A percentile compares a stretch with the other conserved stretches of the same genome.
Conservation (phyloP, 371 early-diverging fungal genomes). For the Mortierella sp. region DNA sequence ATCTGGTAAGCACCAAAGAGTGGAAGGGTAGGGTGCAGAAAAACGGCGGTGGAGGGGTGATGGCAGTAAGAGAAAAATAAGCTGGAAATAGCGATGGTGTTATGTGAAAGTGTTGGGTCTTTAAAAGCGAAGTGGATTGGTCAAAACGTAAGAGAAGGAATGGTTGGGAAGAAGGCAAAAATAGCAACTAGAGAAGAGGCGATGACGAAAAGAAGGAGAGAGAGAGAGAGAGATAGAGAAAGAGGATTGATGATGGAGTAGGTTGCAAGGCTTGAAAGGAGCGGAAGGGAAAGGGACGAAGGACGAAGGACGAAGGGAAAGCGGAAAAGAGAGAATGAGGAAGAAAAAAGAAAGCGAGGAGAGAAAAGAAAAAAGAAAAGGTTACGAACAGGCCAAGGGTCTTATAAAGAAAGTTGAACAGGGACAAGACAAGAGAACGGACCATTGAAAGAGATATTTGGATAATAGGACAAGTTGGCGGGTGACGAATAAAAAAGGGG, state of each 20-base stretch:
- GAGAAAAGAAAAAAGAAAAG: neutral
- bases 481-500: neutral
- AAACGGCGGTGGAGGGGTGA: neutral
- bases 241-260: neutral
- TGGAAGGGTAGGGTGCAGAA: neutral
- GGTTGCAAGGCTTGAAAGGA: neutral
- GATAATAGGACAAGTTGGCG: too few species aligned
- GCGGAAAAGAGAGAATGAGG: neutral
- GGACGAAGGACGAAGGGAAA: neutral
- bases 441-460: too few species aligned
- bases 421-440: neutral
- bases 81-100: neutral
- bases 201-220: neutral
- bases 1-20: neutral
- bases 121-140: neutral
- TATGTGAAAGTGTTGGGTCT: constrained; percentile 1
- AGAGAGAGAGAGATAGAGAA: neutral
- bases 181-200: neutral
- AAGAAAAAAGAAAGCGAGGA: neutral
- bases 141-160: neutral
- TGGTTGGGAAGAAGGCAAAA: neutral
- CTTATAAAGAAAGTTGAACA: neutral
- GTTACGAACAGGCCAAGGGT: neutral
- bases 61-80: neutral
- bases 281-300: neutral